Evolutionary conservation across 2,329 filamentous ascomycete species (phyloP), one percentile per base, ranked within the genome.

Genomic region (Pseudodiploospora longispora): DNA sequence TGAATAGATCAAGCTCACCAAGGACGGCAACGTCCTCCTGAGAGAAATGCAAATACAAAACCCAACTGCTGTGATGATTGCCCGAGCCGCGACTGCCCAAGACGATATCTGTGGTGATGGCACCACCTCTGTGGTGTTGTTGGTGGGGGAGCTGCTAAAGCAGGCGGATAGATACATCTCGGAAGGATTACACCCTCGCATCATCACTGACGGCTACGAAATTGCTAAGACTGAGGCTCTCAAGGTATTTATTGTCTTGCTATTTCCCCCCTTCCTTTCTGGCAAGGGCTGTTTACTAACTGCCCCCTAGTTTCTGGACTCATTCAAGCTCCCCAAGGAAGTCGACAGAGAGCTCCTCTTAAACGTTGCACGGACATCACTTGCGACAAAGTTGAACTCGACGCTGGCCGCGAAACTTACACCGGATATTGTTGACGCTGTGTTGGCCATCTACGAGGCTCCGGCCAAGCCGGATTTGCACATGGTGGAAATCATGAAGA

Each of bases 401-500:
- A 85, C 82, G 33, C 81, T 98, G 48, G 93, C 93, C 40, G 82
- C 90, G 62, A 87, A 90, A 64, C 82, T 98, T 50, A 97, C 90
- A 0, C 89, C 93, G 46, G 86, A 88, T 58, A 95, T 98, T 59
- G 93, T 97, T 59, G 93, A 98, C 63, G 87, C 93, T 47, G 93
- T 98, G 39, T 82, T 98, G 46, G 80, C 93, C 52, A 98, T 98
- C 64, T 90, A 96, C 73, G 78, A 89, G 64, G 74, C 87, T 12
- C 87, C 87, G 28, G 82, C 80, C 50, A 97, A 97, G 72, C 94
- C 94, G 45, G 93, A 98, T 69, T 69, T 98, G 60, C 91, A 97
- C 74, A 98, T 98, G 93, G 78, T 98, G 54, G 93, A 98, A 70
- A 97, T 98, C 59, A 98, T 98, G 93, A 97, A 95, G 66, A 97